Percentiles rank a stretch among this genome's conserved stretches.
These are phyloP conservation scores for Discostella stelligera DNA, from an alignment of 352 stramenopile species.

Conservation along the genomic window DNA sequence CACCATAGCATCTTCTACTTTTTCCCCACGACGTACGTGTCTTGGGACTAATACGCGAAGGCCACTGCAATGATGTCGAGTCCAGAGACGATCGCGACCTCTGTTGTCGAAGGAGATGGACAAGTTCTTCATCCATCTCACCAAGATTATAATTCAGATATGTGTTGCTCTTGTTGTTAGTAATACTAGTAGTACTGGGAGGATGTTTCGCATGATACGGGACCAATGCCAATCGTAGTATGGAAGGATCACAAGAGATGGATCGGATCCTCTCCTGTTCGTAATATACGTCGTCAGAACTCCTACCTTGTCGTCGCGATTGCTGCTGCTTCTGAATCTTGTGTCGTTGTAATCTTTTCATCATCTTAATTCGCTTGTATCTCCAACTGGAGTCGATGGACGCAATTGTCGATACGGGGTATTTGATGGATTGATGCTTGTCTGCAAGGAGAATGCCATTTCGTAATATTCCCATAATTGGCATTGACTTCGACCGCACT, in stretches of 20 bases:
- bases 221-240: background rate
- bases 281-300: background rate
- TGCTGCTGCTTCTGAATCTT: background rate
- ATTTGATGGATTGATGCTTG: background rate
- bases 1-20: background rate
- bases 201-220: background rate
- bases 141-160: background rate
- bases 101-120: background rate
- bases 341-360: background rate
- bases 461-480: background rate
- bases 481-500: background rate
- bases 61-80: background rate
- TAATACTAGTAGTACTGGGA: background rate
- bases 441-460: background rate
- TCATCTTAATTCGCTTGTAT: background rate
- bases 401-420: background rate
- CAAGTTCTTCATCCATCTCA: background rate
- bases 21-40: background rate
- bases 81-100: background rate
- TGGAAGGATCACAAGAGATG: background rate
- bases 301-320: background rate
- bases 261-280: background rate
- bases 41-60: background rate
- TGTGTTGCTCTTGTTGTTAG: background rate
- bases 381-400: background rate